Base-by-base conservation (phyloP, 805 yeast species). In the Maudiozyma bulderi region DNA sequence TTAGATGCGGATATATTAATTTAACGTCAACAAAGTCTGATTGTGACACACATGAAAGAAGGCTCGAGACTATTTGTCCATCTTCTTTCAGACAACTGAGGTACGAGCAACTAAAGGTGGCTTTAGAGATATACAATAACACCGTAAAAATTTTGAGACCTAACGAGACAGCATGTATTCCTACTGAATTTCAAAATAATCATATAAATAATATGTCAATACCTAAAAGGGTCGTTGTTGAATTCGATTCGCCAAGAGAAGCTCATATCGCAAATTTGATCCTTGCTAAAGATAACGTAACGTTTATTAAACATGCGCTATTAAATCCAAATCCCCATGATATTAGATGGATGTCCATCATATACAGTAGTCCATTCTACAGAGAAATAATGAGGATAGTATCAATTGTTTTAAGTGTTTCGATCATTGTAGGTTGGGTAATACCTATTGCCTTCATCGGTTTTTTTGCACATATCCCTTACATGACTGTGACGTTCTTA, bases 361-460 rank as follows among this genome's bases (percentile, higher is more conserved):
- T 67, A 3, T 56, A 69, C 11, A 65, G 63, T 30, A 72, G 20
- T 20, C 28, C 30, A 3, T 6, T 39, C 20, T 39, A 11, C 42
- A 39, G 20, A 13, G 38, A 35, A 35, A 35, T 35, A 35, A 35
- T 35, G 38, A 14, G 38, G 14, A 13, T 35, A 35, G 4, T 35
- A 35, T 9, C 84, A 0, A 74, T 73, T 30, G 44, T 74, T 3
- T 37, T 76, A 13, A 71, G 80, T 48, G 61, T 78, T 8, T 51
- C 72, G 1, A 67, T 86, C 1, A 80, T 83, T 5, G 52, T 78
- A 15, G 76, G 78, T 1, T 89, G 95, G 82, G 86, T 87, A 1
- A 64, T 88, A 1, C 96, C 96, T 0, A 91, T 88, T 1, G 87
- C 95, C 0, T 73, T 85, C 50, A 80, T 87, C 14, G 89, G 91